A percentile compares a stretch with the other conserved stretches of the same genome.
Conservation (phyloP, 2,329 filamentous ascomycete genomes). For the Claviceps paspali region DNA sequence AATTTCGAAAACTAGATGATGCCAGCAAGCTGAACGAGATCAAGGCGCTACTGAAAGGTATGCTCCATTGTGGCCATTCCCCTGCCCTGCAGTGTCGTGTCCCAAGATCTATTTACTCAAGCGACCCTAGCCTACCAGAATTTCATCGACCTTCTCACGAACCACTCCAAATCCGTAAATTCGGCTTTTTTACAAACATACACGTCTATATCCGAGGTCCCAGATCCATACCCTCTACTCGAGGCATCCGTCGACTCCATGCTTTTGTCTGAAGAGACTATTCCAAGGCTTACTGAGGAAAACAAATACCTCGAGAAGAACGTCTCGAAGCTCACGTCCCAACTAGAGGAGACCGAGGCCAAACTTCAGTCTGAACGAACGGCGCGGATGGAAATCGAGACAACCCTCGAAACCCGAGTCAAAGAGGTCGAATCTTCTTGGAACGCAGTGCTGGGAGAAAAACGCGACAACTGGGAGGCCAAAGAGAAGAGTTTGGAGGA, state of each 20-base stretch:
- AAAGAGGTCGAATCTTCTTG: constrained; percentile 86
- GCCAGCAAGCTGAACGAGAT: constrained; percentile 71
- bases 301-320: constrained; percentile 75
- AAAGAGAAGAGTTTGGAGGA: constrained; percentile 87
- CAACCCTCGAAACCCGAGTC: constrained; percentile 60
- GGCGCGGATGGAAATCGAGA: constrained; percentile 60
- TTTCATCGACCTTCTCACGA: constrained; percentile 92
- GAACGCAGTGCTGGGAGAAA: constrained; percentile 80
- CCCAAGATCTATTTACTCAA: constrained; percentile 8
- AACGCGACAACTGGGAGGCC: constrained; percentile 88
- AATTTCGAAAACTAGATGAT: constrained; percentile 90
- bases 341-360: constrained; percentile 70
- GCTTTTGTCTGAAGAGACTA: constrained; percentile 77
- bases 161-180: constrained; percentile 87
- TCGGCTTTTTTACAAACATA: constrained; percentile 88
- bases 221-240: constrained; percentile 88
- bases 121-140: constrained; percentile 68
- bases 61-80: not conserved
- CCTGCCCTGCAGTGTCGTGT: not conserved
- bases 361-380: constrained; percentile 65
- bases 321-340: constrained; percentile 57
- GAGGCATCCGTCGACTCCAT: constrained; percentile 94
- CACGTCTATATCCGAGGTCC: constrained; percentile 83
- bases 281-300: constrained; percentile 79
- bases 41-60: constrained; percentile 78